Conservation (phyloP, 2,329 filamentous ascomycete species). For the Cordyceps javanica region DNA sequence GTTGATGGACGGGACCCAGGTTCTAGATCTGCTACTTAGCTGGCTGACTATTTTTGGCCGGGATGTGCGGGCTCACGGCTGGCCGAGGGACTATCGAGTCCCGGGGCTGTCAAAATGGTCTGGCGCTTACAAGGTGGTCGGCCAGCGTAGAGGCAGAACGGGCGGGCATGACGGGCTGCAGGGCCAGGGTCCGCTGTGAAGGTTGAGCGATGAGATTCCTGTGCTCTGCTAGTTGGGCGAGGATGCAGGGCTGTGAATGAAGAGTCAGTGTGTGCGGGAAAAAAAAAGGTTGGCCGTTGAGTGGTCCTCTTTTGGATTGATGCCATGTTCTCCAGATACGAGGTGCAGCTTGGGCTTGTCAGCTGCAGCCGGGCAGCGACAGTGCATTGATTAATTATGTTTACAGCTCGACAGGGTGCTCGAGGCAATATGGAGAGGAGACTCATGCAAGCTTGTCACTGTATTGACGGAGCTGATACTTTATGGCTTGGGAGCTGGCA, state of each 20-base stretch:
- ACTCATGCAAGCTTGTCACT: background rate
- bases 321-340: background rate
- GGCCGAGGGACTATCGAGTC: background rate
- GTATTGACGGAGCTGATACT: background rate
- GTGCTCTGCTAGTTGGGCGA: no score
- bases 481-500: background rate
- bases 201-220: background rate
- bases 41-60: background rate
- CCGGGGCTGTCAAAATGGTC: background rate
- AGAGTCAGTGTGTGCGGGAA: background rate
- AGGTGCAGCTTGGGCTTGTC: background rate
- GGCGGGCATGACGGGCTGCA: background rate
- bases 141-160: background rate
- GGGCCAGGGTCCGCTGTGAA: background rate
- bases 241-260: no score
- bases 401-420: background rate
- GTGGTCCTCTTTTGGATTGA: background rate
- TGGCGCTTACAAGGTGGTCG: slow-evolving; percentile 6
- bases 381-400: background rate
- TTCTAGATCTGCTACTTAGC: slow-evolving; percentile 2
- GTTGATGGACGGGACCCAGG: background rate
- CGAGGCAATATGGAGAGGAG: background rate
- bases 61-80: background rate
- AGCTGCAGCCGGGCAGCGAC: background rate
- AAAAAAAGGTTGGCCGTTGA: background rate